A percentile compares a stretch with the other conserved stretches of the same genome.
phyloP scores from a whole-genome alignment of 2,329 filamentous ascomycete genomes.

The Pestalotiopsis sp. region DNA sequence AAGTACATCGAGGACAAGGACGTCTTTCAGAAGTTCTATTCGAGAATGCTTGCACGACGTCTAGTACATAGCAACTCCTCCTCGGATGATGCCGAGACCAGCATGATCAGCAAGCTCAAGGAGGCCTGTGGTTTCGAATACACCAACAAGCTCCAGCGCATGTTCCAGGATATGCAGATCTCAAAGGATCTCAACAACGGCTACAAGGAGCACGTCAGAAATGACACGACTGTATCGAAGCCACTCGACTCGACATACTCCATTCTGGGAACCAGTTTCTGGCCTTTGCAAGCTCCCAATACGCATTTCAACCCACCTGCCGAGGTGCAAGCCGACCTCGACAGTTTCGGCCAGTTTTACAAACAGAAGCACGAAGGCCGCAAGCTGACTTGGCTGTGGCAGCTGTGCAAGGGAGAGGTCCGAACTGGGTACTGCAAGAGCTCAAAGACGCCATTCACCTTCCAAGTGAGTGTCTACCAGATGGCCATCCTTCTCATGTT shows the following conservation, averaged over 20 bases:
- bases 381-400: slow-evolving; percentile 98
- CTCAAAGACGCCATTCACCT: slow-evolving; percentile 89
- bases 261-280: slow-evolving; percentile 94
- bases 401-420: slow-evolving; percentile 95
- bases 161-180: slow-evolving; percentile 99
- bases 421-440: slow-evolving; percentile 90
- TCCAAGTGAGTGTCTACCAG: slow-evolving; percentile 97
- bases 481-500: slow-evolving; percentile 96
- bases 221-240: slow-evolving; percentile 68
- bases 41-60: slow-evolving; percentile 91
- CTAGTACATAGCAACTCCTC: slow-evolving; percentile 94
- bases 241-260: slow-evolving; percentile 86
- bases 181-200: slow-evolving; percentile 94
- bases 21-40: slow-evolving; percentile 99
- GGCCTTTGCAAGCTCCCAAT: slow-evolving; percentile 85
- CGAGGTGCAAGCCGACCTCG: slow-evolving; percentile 83
- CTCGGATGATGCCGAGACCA: slow-evolving; percentile 95
- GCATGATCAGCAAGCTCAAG: slow-evolving; percentile 99
- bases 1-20: slow-evolving; percentile 99
- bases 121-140: slow-evolving; percentile 99
- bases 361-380: slow-evolving; percentile 95
- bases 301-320: slow-evolving; percentile 87
- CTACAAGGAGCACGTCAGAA: slow-evolving; percentile 76
- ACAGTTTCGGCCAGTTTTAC: slow-evolving; percentile 90
- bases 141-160: slow-evolving; percentile 98